Evolutionary conservation across 495 filamentous ascomycete genomes (phyloP).

Genomic region (Penicillium canariense): DNA sequence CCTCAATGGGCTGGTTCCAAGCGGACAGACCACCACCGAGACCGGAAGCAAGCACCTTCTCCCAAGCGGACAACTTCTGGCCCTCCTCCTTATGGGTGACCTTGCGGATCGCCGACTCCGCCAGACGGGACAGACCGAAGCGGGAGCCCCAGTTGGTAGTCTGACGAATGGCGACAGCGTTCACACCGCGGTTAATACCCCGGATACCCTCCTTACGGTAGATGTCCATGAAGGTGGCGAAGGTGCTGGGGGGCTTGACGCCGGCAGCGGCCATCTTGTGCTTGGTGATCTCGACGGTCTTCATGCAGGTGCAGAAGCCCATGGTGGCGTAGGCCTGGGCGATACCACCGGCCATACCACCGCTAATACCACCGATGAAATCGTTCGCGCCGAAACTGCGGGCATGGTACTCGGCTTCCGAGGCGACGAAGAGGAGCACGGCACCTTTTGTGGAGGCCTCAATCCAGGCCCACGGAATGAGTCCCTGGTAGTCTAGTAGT

Average conservation of each 20-base stretch:
- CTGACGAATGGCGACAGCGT: conserved; percentile 96
- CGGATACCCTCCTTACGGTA: conserved; percentile 91
- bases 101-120: conserved; percentile 82
- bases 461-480: conserved; percentile 99
- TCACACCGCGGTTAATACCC: conserved; percentile 97
- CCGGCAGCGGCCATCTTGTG: conserved; percentile 86
- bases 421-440: conserved; percentile 97
- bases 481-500: conserved; percentile 88
- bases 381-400: conserved; percentile 74
- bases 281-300: conserved; percentile 99
- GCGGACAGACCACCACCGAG: conserved; percentile 91
- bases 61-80: conserved; percentile 69
- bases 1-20: conserved; percentile 99
- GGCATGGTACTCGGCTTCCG: conserved; percentile 94
- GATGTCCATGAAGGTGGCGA: conserved; percentile 94
- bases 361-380: conserved; percentile 83
- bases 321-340: conserved; percentile 98
- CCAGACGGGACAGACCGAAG: conserved; percentile 88
- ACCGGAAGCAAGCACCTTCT: conserved; percentile 88
- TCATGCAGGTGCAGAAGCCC: conserved; percentile 99
- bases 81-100: conserved; percentile 75
- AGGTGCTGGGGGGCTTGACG: conserved; percentile 81
- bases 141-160: conserved; percentile 99
- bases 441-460: conserved; percentile 99
- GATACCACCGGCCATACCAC: conserved; percentile 91